These are phyloP conservation scores for Carallia brachiata DNA, from an alignment of 345 rosid genomes.

Conservation along the genomic window DNA sequence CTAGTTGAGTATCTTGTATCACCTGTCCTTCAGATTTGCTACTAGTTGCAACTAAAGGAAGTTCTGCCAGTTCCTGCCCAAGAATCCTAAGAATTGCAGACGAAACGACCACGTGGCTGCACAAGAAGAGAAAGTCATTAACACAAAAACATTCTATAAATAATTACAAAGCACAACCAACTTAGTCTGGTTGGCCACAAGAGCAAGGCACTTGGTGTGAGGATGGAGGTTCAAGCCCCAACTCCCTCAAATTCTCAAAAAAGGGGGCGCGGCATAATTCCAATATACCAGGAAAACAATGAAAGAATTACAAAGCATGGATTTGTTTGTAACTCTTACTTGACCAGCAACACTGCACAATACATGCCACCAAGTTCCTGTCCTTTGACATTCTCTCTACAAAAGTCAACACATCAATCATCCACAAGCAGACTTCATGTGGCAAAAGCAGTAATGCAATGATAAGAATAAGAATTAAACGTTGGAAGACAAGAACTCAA, in stretches of 20 bases:
- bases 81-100: slow-evolving; percentile 77
- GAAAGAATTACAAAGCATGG: background rate
- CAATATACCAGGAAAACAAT: background rate
- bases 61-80: slow-evolving; percentile 84
- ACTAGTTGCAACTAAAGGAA: slow-evolving; percentile 87
- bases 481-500: background rate
- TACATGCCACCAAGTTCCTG: slow-evolving; percentile 89
- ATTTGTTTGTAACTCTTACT: slow-evolving; percentile 49
- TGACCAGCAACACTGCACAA: slow-evolving; percentile 70
- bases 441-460: background rate
- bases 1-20: background rate
- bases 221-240: too few relatives aligned
- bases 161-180: background rate
- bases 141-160: background rate
- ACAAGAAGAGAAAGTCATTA: slow-evolving; percentile 10
- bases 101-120: slow-evolving; percentile 76
- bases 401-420: slow-evolving; percentile 19
- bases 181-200: too few relatives aligned
- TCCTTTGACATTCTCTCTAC: slow-evolving; percentile 53
- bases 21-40: slow-evolving; percentile 72
- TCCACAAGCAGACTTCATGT: background rate
- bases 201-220: too few relatives aligned
- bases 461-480: background rate
- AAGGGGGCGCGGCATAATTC: background rate
- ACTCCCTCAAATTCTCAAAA: background rate